These are phyloP conservation scores for Avena atlantica DNA, from an alignment of 176 grass and related monocot genomes.

Conservation along the genomic window DNA sequence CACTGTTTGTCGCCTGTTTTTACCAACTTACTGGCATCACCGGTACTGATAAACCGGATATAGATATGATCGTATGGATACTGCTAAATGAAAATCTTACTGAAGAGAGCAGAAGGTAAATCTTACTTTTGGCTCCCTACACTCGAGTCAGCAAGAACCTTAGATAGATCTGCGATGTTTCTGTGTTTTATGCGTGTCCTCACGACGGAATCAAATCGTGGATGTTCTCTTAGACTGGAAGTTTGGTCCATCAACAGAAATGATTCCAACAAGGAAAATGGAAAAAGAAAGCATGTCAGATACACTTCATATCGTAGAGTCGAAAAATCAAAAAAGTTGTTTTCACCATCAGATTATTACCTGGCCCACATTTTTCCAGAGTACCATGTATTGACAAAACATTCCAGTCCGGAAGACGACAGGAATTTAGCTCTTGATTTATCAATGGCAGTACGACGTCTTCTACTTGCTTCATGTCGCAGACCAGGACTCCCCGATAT, in stretches of 20 bases:
- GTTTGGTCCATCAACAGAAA: constrained; percentile 34
- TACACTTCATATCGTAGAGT: neutral
- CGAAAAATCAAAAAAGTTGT: neutral
- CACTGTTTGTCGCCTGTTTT: neutral
- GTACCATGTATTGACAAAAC: constrained; percentile 87
- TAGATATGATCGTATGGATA: neutral
- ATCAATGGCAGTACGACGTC: constrained; percentile 62
- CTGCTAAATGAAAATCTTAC: constrained; percentile 18
- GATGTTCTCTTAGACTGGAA: constrained; percentile 77
- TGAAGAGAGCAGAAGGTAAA: constrained; percentile 6
- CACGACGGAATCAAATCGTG: constrained; percentile 63
- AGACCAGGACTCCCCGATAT: constrained; percentile 93
- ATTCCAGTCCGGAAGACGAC: constrained; percentile 64
- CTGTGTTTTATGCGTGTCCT: constrained; percentile 60
- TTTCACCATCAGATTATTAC: constrained; percentile 46
- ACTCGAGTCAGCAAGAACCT: constrained; percentile 74
- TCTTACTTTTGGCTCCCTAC: constrained; percentile 81
- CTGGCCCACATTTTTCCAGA: constrained; percentile 80
- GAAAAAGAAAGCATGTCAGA: constrained; percentile 38
- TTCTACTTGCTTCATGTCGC: constrained; percentile 64
- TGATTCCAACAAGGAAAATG: constrained; percentile 26
- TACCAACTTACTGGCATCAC: neutral
- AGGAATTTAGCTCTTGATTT: constrained; percentile 83
- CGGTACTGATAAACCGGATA: constrained; percentile 9
- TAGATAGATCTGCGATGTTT: constrained; percentile 67